phyloP scores from a whole-genome alignment of 2,329 filamentous ascomycete genomes.

The Fusarium phyllophilum region DNA sequence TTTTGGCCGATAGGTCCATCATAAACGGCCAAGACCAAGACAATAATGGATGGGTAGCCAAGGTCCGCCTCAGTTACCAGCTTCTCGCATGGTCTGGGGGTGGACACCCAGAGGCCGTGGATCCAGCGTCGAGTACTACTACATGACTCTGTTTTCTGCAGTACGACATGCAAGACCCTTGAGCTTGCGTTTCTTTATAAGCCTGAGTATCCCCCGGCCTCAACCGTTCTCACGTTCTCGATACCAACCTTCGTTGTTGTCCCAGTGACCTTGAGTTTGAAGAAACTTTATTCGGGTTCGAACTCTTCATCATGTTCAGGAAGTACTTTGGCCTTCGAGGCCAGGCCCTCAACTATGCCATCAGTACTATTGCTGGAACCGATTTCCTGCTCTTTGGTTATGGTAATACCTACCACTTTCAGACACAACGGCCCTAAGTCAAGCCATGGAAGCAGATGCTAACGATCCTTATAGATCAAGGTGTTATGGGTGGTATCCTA shows the following conservation, averaged over 20 bases:
- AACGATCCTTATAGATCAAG: constrained; percentile 66
- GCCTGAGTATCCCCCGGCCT: constrained; percentile 11
- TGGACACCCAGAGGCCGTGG: constrained; percentile 27
- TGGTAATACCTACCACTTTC: constrained; percentile 50
- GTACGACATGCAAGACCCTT: constrained; percentile 17
- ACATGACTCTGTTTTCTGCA: constrained; percentile 35
- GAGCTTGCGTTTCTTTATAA: constrained; percentile 32
- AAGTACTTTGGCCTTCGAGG: constrained; percentile 74
- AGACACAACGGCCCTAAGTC: background rate
- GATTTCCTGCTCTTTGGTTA: constrained; percentile 74
- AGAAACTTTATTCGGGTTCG: background rate
- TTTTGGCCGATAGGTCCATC: constrained; percentile 12
- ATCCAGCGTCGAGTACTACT: constrained; percentile 15
- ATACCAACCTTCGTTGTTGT: background rate
- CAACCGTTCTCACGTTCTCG: background rate
- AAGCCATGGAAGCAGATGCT: background rate
- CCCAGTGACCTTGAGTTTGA: background rate
- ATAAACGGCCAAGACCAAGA: constrained; percentile 8
- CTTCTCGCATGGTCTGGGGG: constrained; percentile 18
- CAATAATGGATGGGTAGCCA: constrained; percentile 1
- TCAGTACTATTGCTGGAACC: constrained; percentile 76
- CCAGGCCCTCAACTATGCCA: constrained; percentile 72
- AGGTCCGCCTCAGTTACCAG: background rate
- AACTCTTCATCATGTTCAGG: constrained; percentile 43
- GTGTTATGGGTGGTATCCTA: constrained; percentile 80